phyloP scores from a whole-genome alignment of 2,329 filamentous ascomycete species.

The Tolypocladium nubicola region DNA sequence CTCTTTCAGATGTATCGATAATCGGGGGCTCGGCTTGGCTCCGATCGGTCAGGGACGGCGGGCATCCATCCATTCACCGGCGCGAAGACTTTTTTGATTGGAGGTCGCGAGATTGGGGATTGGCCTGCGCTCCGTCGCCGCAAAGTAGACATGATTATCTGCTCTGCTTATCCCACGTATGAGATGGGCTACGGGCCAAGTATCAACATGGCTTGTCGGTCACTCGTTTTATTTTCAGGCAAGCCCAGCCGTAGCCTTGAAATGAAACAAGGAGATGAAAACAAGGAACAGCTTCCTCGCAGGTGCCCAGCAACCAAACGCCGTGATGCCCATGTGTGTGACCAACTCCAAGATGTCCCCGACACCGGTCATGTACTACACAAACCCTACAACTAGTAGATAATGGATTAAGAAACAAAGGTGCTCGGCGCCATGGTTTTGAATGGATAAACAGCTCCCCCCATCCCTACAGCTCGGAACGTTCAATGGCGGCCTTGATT shows the following conservation, averaged over 20 bases:
- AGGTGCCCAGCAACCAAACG: background rate
- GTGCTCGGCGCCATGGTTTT: background rate
- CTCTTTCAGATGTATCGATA: constrained; percentile 14
- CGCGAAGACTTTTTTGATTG: constrained; percentile 14
- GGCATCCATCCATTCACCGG: constrained; percentile 19
- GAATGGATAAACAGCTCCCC: background rate
- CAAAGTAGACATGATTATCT: constrained; percentile 1
- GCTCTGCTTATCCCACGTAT: constrained; percentile 10
- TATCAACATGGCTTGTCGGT: constrained; percentile 20
- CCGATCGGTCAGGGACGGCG: constrained; percentile 12
- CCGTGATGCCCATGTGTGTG: background rate
- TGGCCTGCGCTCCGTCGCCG: constrained; percentile 3
- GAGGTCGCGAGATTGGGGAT: background rate
- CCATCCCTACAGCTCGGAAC: constrained; percentile 14
- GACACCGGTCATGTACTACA: background rate
- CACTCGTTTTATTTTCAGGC: constrained; percentile 20
- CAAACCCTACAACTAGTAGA: background rate
- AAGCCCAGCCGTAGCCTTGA: constrained; percentile 23
- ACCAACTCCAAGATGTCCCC: background rate
- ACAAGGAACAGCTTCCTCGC: background rate
- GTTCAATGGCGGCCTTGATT: constrained; percentile 19
- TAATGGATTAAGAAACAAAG: background rate
- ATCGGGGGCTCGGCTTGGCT: constrained; percentile 20
- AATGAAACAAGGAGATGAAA: constrained; percentile 2
- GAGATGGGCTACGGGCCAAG: constrained; percentile 20